Base-by-base conservation (phyloP, 257 asterid species). In the Apocynum venetum region DNA sequence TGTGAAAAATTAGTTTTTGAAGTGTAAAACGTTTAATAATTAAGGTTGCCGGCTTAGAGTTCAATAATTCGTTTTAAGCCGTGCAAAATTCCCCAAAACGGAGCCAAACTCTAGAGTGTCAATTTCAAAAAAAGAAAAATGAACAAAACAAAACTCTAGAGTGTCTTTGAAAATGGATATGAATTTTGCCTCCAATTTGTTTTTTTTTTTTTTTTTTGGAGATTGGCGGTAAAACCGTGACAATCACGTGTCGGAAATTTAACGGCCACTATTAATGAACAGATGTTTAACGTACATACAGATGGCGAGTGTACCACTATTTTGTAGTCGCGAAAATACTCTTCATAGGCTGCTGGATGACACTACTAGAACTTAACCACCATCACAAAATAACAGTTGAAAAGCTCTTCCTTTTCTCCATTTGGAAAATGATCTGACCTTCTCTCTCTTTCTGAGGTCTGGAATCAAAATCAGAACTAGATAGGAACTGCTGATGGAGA, bases 401-500 rank as follows among this genome's bases (percentile, higher is more conserved):
- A 65, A 65, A 40, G 25, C 44, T 31, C 52, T 2, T 2, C 40
- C 15, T 9, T 44, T 44, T 2, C 25, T 51, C 47, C 19, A 3
- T 1, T 61, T 7, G 4, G 3, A 10, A 43, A 35, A 35, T 40
- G 71, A 40, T 66, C 71, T 66, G 5, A 66, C 15, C 35, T 66
- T 25, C 35, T 72, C 44, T 71, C 59, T 71, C 3, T 20, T 1
- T 70, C 19, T 43, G 6, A 46, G 15, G 35, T 70, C 74, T 9
- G 17, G 4, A 47, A 70, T 49, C 57, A 6, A n/a, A 43, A 20
- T 44, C 56, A 10, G 31, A 71, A 49, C 38, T 12, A 48, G 36
- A n/a, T 13, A 12, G 9, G 8, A 6, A 38, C 3, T 35, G 61
- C 35, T 53, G 36, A 52, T 91, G 96, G 94, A 93, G 79, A 80